Evolutionary conservation across 306 rosid species (phyloP), one percentile per base, ranked within the genome.

Genomic region (Rosa rugosa): DNA sequence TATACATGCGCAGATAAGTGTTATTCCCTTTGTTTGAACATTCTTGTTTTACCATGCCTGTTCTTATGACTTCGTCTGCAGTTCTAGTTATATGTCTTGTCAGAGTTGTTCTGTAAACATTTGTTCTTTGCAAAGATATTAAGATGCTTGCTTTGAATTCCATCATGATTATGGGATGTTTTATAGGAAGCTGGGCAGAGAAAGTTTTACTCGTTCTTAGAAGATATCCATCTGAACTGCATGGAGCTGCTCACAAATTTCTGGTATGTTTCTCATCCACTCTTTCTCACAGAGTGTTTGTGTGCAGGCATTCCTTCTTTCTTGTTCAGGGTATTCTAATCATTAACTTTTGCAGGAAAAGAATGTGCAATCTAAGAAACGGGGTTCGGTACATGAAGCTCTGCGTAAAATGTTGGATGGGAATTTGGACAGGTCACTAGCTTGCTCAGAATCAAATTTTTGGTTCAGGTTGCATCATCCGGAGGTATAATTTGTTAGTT

Each of bases 401-500:
- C 75, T 94, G 77, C 86, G 89, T 69, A 88, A 86, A 81, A 71
- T 88, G 77, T 80, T 94, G 87, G 97, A 90, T 80, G 93, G 89
- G 59, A 85, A 88, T 83, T 66, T 70, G 80, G 94, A 85, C 75
- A 76, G 75, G 46, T 83, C 93, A 66, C 73, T 36, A 41, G 87
- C 81, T 76, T 75, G 83, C 79, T 84, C 91, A 5, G 89, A 91
- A 78, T 91, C 93, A 72, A 91, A 87, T 77, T 57, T 94, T 81
- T 92, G 91, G 96, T 90, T 94, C 62, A 90, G 87, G 83, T 84
- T 94, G 86, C 89, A 89, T 80, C 97, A 94, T 84, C 97, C 99
- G 0, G 89, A 89, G 97, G 99, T 94, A 83, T 81, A 10, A 16
- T 44, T 42, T 42, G 17, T 45, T 72, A 22, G 25, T 75, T 46